These are phyloP conservation scores for Rosa rugosa DNA, from an alignment of 306 rosid genomes.

Conservation along the genomic window DNA sequence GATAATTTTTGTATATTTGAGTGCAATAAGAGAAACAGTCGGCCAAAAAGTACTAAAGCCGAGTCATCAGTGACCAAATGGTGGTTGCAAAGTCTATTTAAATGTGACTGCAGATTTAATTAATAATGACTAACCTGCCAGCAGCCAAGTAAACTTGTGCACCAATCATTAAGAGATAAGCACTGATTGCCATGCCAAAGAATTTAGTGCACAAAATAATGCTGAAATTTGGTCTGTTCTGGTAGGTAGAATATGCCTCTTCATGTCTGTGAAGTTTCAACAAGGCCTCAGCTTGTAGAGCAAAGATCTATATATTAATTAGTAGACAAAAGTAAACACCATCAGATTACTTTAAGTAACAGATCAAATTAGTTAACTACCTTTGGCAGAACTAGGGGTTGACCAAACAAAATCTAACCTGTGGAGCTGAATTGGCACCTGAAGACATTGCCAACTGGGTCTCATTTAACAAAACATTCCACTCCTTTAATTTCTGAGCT, in stretches of 20 bases:
- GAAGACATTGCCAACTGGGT: slow-evolving; percentile 64
- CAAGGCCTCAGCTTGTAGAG: slow-evolving; percentile 84
- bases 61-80: neutral
- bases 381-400: neutral
- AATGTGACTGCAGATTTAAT: neutral
- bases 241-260: slow-evolving; percentile 67
- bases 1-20: too few relatives aligned
- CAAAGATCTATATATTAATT: slow-evolving; percentile 51
- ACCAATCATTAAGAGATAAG: slow-evolving; percentile 57
- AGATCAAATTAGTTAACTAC: neutral
- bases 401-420: slow-evolving; percentile 41
- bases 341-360: neutral
- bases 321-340: slow-evolving; percentile 19
- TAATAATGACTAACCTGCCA: slow-evolving; percentile 65
- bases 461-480: slow-evolving; percentile 64
- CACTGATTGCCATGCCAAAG: slow-evolving; percentile 51
- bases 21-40: neutral
- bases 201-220: slow-evolving; percentile 47
- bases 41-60: neutral
- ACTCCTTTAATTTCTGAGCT: slow-evolving; percentile 57
- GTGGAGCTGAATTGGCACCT: slow-evolving; percentile 77
- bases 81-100: slow-evolving; percentile 1
- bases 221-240: slow-evolving; percentile 56
- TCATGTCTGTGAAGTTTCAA: slow-evolving; percentile 66
- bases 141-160: slow-evolving; percentile 69